Evolutionary conservation across 305 asterid genomes (phyloP).

Genomic region (Nicotiana rustica): DNA sequence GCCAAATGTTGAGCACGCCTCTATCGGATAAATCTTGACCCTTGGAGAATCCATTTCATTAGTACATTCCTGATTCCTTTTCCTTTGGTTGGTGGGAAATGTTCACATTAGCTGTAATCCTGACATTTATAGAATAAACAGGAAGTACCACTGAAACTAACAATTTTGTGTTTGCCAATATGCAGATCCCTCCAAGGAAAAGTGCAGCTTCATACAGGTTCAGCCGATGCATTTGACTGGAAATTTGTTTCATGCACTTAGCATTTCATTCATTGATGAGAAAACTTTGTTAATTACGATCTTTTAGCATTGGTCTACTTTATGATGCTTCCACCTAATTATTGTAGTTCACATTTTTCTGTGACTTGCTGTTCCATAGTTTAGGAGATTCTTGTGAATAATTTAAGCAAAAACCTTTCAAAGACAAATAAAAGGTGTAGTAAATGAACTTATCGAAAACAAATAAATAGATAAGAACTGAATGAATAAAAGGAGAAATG

Average conservation of each 20-base stretch:
- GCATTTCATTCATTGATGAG: not conserved
- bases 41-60: not conserved
- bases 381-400: not conserved
- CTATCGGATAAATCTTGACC: not conserved
- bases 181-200: constrained; percentile 92
- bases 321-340: too few relatives aligned
- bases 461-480: not conserved
- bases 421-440: not conserved
- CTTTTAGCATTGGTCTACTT: not conserved
- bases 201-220: constrained; percentile 94
- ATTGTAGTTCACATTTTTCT: not conserved
- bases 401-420: not conserved
- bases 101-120: not conserved
- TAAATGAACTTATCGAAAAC: not conserved
- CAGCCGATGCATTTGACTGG: constrained; percentile 23
- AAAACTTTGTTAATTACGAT: not conserved
- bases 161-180: constrained; percentile 2
- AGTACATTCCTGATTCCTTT: not conserved
- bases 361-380: not conserved
- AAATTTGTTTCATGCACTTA: not conserved
- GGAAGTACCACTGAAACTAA: not conserved
- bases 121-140: not conserved
- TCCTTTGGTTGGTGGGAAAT: not conserved
- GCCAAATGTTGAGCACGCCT: not conserved
- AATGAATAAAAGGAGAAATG: not conserved